Conservation (phyloP, 768 basidiomycete genomes). For the Pisolithus tinctorius region DNA sequence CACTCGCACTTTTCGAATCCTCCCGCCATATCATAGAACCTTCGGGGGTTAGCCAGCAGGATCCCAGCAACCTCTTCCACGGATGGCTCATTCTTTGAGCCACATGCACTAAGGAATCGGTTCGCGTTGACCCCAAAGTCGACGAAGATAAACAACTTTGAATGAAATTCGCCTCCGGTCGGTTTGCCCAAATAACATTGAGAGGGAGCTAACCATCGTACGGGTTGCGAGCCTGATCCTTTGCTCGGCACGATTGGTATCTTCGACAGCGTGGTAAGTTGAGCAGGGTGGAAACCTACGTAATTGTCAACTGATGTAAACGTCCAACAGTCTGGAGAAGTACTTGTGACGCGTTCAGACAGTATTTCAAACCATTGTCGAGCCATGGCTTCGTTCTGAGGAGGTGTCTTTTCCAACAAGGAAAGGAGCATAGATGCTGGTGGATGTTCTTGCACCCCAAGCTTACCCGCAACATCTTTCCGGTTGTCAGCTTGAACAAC, state of each 20-base stretch:
- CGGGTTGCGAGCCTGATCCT: constrained; percentile 23
- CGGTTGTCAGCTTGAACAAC: constrained; percentile 51
- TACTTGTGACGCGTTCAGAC: constrained; percentile 56
- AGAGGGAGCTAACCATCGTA: constrained; percentile 47
- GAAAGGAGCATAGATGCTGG: constrained; percentile 52
- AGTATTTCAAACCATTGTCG: constrained; percentile 63
- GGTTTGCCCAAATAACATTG: constrained; percentile 65
- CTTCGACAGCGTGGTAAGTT: constrained; percentile 52
- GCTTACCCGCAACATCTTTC: constrained; percentile 48
- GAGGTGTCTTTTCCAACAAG: constrained; percentile 54
- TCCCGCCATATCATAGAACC: constrained; percentile 66
- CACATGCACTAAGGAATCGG: constrained; percentile 78
- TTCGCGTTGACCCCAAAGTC: constrained; percentile 83
- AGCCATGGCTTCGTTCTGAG: constrained; percentile 47
- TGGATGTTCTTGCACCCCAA: constrained; percentile 68
- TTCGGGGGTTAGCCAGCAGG: constrained; percentile 58
- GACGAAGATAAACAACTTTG: constrained; percentile 80
- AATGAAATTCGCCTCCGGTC: constrained; percentile 55
- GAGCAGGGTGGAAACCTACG: constrained; percentile 50
- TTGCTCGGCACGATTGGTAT: constrained; percentile 62
- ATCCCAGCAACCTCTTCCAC: constrained; percentile 74
- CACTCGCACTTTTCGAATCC: constrained; percentile 57
- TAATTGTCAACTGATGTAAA: neutral
- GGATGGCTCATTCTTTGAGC: constrained; percentile 82
- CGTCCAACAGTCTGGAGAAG: neutral